These are phyloP conservation scores for Silene vulgaris DNA, from an alignment of 179 eudicot genomes.

Conservation along the genomic window DNA sequence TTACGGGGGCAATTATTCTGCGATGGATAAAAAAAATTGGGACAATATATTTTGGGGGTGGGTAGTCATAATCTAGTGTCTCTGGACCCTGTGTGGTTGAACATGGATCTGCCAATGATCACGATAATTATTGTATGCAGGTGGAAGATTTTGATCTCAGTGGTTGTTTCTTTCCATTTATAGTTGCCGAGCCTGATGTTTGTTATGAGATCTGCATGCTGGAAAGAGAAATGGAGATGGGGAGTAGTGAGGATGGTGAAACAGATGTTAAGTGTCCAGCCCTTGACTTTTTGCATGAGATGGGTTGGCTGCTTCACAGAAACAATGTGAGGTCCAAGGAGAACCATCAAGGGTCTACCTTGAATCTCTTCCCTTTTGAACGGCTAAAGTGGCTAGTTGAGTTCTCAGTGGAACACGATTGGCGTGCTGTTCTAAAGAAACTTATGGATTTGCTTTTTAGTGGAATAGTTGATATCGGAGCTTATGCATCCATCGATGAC, in stretches of 20 bases:
- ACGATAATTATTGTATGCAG: constrained; percentile 33
- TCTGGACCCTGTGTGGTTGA: not conserved
- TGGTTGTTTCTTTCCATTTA: constrained; percentile 78
- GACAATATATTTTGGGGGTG: not conserved
- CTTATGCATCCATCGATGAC: constrained; percentile 37
- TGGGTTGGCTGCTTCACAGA: constrained; percentile 92
- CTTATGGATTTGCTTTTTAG: constrained; percentile 48
- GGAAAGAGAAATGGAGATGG: constrained; percentile 47
- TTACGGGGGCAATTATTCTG: not conserved
- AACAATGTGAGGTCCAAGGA: constrained; percentile 34
- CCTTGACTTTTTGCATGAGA: constrained; percentile 73
- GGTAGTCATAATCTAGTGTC: not conserved
- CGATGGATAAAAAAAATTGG: not conserved
- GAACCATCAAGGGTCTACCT: constrained; percentile 26
- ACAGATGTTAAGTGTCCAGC: constrained; percentile 41
- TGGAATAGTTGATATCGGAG: constrained; percentile 53
- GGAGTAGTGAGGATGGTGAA: constrained; percentile 28
- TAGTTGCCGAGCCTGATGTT: constrained; percentile 75
- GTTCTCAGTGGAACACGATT: constrained; percentile 63
- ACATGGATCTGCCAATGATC: not conserved
- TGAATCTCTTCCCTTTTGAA: constrained; percentile 52
- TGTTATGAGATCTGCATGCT: constrained; percentile 79
- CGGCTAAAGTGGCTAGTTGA: constrained; percentile 66
- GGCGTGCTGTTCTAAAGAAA: constrained; percentile 79
- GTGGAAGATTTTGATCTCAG: constrained; percentile 71